A percentile compares a stretch with the other conserved stretches of the same genome.
Evolutionary conservation across 1,284 basidiomycete genomes (phyloP).

Genomic region (Calocybe gambosa): DNA sequence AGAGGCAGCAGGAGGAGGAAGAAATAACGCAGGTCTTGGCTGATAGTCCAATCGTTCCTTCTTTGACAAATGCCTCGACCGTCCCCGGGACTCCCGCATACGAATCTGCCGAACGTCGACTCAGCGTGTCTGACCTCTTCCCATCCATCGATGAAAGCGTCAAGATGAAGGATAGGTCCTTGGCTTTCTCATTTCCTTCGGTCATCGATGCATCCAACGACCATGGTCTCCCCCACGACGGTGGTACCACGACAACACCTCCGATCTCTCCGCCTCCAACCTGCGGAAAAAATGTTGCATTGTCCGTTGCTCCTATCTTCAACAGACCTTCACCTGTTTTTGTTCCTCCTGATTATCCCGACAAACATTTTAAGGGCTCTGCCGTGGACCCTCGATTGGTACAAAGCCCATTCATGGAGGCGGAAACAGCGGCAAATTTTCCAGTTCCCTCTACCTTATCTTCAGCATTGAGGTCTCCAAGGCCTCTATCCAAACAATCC

Average conservation of each 20-base stretch:
- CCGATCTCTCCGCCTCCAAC: slow-evolving; percentile 47
- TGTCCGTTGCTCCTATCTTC: slow-evolving; percentile 45
- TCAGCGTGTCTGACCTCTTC: slow-evolving; percentile 52
- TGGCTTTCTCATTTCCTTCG: slow-evolving; percentile 17
- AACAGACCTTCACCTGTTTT: slow-evolving; percentile 56
- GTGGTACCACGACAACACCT: slow-evolving; percentile 50
- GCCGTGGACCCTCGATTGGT: slow-evolving; percentile 11
- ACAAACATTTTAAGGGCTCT: slow-evolving; percentile 8
- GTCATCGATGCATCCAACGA: background rate
- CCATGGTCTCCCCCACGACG: slow-evolving; percentile 12
- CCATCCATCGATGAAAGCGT: slow-evolving; percentile 23
- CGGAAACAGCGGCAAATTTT: slow-evolving; percentile 37
- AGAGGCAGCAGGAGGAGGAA: slow-evolving; percentile 45
- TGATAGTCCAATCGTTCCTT: background rate
- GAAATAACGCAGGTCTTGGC: slow-evolving; percentile 23
- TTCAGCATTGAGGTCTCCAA: slow-evolving; percentile 23
- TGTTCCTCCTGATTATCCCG: slow-evolving; percentile 31
- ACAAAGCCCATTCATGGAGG: slow-evolving; percentile 20
- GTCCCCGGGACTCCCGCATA: slow-evolving; percentile 7
- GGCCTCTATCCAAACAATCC: slow-evolving; percentile 43
- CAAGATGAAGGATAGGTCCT: slow-evolving; percentile 28
- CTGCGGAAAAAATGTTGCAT: slow-evolving; percentile 28
- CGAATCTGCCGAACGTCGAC: slow-evolving; percentile 25
- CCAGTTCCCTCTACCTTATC: slow-evolving; percentile 14
- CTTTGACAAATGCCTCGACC: slow-evolving; percentile 7